Percentiles rank a stretch among this genome's conserved stretches.
These are phyloP conservation scores for Leccinum pellstonianum DNA, from an alignment of 768 basidiomycete species.

Conservation along the genomic window DNA sequence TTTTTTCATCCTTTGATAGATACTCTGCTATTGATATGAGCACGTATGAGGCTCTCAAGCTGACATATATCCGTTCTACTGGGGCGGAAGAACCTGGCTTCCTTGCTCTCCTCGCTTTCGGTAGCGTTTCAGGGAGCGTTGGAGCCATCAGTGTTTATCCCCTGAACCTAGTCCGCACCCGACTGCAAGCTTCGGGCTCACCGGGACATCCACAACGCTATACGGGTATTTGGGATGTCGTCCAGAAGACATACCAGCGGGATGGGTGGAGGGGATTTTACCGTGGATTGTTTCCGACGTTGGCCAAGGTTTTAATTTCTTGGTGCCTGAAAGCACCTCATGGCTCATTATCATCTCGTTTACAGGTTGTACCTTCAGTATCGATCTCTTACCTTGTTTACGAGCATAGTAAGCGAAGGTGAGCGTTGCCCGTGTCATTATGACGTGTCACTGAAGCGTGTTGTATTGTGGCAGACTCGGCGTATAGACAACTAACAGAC, in stretches of 20 bases:
- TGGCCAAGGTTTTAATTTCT: slow-evolving; percentile 70
- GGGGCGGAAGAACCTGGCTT: slow-evolving; percentile 89
- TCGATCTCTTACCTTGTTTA: slow-evolving; percentile 97
- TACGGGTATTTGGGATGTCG: slow-evolving; percentile 84
- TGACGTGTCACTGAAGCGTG: slow-evolving; percentile 5
- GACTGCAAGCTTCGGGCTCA: slow-evolving; percentile 94
- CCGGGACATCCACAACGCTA: slow-evolving; percentile 92
- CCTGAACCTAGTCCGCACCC: slow-evolving; percentile 86
- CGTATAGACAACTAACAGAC: slow-evolving; percentile 40
- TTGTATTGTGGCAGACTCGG: slow-evolving; percentile 48
- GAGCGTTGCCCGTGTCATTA: slow-evolving; percentile 21
- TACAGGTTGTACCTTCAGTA: slow-evolving; percentile 89
- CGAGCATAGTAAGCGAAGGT: slow-evolving; percentile 82
- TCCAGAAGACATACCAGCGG: slow-evolving; percentile 69
- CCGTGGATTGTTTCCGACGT: slow-evolving; percentile 84
- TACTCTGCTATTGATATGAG: slow-evolving; percentile 97
- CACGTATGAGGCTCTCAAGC: slow-evolving; percentile 93
- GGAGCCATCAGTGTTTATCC: slow-evolving; percentile 95
- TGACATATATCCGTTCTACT: slow-evolving; percentile 84
- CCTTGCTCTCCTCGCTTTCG: slow-evolving; percentile 83
- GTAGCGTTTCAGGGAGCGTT: slow-evolving; percentile 89
- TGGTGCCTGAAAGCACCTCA: neutral
- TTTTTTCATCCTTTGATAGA: slow-evolving; percentile 35
- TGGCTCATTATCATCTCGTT: slow-evolving; percentile 8
- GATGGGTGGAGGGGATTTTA: slow-evolving; percentile 97